phyloP scores from a whole-genome alignment of 2,329 filamentous ascomycete species.

The Neofusicoccum umdonicola region DNA sequence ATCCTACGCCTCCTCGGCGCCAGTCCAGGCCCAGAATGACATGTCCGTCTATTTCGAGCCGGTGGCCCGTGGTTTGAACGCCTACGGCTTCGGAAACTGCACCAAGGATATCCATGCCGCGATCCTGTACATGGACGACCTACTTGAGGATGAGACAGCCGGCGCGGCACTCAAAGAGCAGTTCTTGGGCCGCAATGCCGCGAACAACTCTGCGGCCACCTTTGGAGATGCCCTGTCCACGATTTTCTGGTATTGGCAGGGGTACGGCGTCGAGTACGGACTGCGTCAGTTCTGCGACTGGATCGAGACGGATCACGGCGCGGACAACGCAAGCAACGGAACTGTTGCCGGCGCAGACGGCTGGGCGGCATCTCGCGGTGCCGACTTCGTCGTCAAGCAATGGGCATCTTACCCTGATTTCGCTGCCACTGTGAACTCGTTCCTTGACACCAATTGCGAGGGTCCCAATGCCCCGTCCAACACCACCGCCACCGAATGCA shows the following conservation, averaged over 20 bases:
- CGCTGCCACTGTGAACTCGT: not conserved
- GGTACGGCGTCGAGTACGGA: conserved; percentile 42
- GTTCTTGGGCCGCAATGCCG: conserved; percentile 49
- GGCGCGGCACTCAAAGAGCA: conserved; percentile 41
- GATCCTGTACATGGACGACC: conserved; percentile 48
- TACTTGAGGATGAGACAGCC: conserved; percentile 31
- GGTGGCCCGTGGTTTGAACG: conserved; percentile 47
- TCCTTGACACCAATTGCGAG: conserved; percentile 2
- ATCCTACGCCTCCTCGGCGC: conserved; percentile 36
- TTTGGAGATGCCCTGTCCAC: conserved; percentile 46
- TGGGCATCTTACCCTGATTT: conserved; percentile 38
- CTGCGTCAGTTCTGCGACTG: conserved; percentile 47
- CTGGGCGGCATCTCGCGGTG: conserved; percentile 42
- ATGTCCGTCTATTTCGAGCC: conserved; percentile 54
- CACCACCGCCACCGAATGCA: not conserved
- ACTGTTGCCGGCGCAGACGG: conserved; percentile 37
- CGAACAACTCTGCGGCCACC: conserved; percentile 45
- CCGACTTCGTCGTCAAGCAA: conserved; percentile 40
- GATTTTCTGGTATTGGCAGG: conserved; percentile 46
- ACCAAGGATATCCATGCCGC: conserved; percentile 50
- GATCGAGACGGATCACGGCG: conserved; percentile 44
- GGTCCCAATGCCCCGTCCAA: conserved; percentile 20
- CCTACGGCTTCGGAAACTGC: conserved; percentile 46
- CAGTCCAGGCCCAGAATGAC: conserved; percentile 47
- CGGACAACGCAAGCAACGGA: conserved; percentile 24